These are phyloP conservation scores for Mortierella alpina DNA, from an alignment of 192 early-diverging fungal species.

Conservation along the genomic window DNA sequence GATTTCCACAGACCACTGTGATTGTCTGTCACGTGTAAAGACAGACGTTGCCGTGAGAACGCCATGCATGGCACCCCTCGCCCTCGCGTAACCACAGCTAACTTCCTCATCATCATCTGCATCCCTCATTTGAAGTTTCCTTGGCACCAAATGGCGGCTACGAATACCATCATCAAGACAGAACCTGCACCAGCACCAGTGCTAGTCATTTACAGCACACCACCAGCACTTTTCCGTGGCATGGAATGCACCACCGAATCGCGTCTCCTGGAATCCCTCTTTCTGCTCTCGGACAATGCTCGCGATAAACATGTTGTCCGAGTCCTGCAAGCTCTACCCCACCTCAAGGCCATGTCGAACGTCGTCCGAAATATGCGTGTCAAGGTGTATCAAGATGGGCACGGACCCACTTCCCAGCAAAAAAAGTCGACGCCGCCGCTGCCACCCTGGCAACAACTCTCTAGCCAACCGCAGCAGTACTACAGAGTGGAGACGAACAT, in stretches of 20 bases:
- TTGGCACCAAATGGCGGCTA: too few relatives aligned
- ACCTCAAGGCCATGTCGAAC: neutral
- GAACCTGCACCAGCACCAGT: neutral
- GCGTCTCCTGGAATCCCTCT: conserved; percentile 20
- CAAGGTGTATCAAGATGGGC: neutral
- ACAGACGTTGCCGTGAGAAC: too few relatives aligned
- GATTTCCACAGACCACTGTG: too few relatives aligned
- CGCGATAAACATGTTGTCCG: neutral
- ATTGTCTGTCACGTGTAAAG: too few relatives aligned
- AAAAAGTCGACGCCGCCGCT: neutral
- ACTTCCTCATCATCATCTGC: too few relatives aligned
- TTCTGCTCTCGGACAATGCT: conserved; percentile 19
- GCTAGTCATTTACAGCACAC: conserved; percentile 1
- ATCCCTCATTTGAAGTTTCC: too few relatives aligned
- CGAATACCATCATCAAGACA: neutral
- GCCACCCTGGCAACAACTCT: conserved; percentile 15
- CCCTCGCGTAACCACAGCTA: too few relatives aligned
- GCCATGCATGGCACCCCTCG: too few relatives aligned
- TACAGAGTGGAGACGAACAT: conserved; percentile 17
- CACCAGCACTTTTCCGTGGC: conserved; percentile 2
- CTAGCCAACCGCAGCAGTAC: neutral
- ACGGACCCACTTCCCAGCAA: neutral
- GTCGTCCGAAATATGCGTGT: conserved; percentile 14
- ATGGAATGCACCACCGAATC: conserved; percentile 22
- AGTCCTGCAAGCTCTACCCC: neutral